Base-by-base conservation (phyloP, 257 asterid genomes). In the Nicotiana obtusifolia region DNA sequence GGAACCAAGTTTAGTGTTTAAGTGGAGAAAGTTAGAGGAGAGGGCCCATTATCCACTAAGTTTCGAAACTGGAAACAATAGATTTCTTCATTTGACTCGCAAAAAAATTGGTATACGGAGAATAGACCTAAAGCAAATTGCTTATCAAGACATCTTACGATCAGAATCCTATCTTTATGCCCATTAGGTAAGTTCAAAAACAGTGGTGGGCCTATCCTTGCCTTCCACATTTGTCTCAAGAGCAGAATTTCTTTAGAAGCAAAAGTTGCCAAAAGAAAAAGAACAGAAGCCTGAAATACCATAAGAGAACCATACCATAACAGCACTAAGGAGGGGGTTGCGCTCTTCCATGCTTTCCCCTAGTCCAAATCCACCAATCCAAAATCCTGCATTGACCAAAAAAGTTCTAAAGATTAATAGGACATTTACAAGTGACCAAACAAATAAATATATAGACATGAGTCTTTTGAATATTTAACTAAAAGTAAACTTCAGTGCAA, bases 311-410 rank as follows among this genome's bases (percentile, higher is more conserved):
- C 93, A 33, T 92, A 95, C 99, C 77, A 82, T 90, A 75, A 92
- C 82, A 85, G 95, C 97, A 67, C 83, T 81, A 59, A 94, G 97
- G 85, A 95, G 94, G 76, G 90, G 87, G 78, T 93, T 84, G 82
- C 98, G 94, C 83, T 90, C 95, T 13, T 89, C 97, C 91, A 90
- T 87, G 86, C 91, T 92, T 89, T 95, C 98, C 26, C 99, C 99
- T 81, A 91, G 91, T 77, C 97, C 99, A 87, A 95, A 92, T 60
- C 99, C 98, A 80, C 93, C 92, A 84, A 95, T 91, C 90, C 89
- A 92, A 84, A 88, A 95, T 65, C 99, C 99, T 95, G 92, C 84
- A 87, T 78, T 17, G 83, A 33, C 47, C 47, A 57, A 53, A 52
- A 60, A 22, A 71, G 85, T 35, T 49, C 81, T 77, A 81, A 77